Evolutionary conservation across 768 basidiomycete genomes (phyloP).

Genomic region (Phlebiopsis gigantea): DNA sequence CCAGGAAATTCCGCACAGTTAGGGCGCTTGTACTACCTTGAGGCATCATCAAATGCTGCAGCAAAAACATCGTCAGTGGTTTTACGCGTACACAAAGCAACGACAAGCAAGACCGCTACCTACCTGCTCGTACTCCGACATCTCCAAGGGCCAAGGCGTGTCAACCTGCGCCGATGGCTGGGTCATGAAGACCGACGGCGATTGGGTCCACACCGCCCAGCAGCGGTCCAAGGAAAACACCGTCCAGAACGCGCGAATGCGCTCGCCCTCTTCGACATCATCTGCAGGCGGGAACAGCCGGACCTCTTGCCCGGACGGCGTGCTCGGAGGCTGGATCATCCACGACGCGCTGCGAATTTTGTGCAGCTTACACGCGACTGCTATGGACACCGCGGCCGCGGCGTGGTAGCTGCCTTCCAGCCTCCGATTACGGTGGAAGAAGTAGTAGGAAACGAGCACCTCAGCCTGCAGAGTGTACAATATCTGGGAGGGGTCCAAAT

Average conservation of each 20-base stretch:
- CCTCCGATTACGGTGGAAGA: conserved; percentile 52
- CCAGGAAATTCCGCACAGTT: conserved; percentile 47
- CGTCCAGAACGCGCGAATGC: conserved; percentile 64
- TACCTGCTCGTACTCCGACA: conserved; percentile 29
- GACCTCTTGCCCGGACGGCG: conserved; percentile 2
- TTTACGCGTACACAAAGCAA: neutral
- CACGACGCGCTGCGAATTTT: conserved; percentile 22
- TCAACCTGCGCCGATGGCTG: conserved; percentile 40
- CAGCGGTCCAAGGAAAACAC: conserved; percentile 55
- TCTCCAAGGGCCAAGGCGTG: conserved; percentile 34
- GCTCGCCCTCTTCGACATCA: conserved; percentile 56
- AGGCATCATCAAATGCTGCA: conserved; percentile 37
- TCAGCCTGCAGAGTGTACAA: conserved; percentile 31
- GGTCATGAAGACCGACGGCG: conserved; percentile 48
- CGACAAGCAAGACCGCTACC: conserved; percentile 10
- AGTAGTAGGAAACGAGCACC: conserved; percentile 56
- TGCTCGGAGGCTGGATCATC: conserved; percentile 23
- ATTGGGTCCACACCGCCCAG: conserved; percentile 48
- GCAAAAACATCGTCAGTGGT: conserved; percentile 21
- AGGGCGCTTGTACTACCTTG: conserved; percentile 38
- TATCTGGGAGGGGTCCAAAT: conserved; percentile 31
- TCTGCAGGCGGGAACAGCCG: conserved; percentile 29
- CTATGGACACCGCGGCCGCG: conserved; percentile 37
- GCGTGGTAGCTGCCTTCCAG: conserved; percentile 54
- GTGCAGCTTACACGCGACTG: conserved; percentile 23